Evolutionary conservation across 345 rosid species (phyloP).

Genomic region (Hevea brasiliensis): DNA sequence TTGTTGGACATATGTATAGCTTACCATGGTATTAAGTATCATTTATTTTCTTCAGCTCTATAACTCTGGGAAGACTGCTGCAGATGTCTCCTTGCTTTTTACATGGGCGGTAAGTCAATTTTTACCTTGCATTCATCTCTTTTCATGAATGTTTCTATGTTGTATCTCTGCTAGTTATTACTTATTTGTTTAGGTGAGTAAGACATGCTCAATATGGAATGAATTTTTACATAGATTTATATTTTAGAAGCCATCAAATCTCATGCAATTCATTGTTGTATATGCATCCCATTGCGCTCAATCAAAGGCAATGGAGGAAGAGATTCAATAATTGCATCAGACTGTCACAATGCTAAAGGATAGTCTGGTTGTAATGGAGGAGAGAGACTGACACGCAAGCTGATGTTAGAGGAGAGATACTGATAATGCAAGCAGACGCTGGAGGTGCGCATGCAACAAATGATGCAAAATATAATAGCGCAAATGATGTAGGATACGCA

Average conservation of each 20-base stretch:
- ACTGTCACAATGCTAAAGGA: too few relatives aligned
- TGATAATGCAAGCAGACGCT: too few relatives aligned
- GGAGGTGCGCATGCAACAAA: too few relatives aligned
- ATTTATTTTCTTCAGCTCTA: conserved; percentile 49
- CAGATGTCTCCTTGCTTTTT: conserved; percentile 77
- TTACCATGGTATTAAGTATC: conserved; percentile 27
- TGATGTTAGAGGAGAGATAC: too few relatives aligned
- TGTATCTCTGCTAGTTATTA: not conserved
- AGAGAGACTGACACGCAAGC: too few relatives aligned
- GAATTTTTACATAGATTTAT: not conserved
- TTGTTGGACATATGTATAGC: not conserved
- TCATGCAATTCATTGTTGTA: conserved; percentile 5
- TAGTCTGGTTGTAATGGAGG: too few relatives aligned
- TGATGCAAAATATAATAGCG: too few relatives aligned
- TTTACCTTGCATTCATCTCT: not conserved
- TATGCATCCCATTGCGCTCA: too few relatives aligned
- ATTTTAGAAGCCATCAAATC: not conserved
- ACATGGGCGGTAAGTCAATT: conserved; percentile 82
- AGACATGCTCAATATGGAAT: not conserved
- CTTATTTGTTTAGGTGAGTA: not conserved
- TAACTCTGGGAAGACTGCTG: conserved; percentile 67
- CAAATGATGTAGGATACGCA: too few relatives aligned
- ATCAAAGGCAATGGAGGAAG: too few relatives aligned
- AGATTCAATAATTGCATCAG: too few relatives aligned
- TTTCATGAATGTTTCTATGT: not conserved